Evolutionary conservation across 2,329 filamentous ascomycete species (phyloP).

Genomic region (Colletotrichum scovillei): DNA sequence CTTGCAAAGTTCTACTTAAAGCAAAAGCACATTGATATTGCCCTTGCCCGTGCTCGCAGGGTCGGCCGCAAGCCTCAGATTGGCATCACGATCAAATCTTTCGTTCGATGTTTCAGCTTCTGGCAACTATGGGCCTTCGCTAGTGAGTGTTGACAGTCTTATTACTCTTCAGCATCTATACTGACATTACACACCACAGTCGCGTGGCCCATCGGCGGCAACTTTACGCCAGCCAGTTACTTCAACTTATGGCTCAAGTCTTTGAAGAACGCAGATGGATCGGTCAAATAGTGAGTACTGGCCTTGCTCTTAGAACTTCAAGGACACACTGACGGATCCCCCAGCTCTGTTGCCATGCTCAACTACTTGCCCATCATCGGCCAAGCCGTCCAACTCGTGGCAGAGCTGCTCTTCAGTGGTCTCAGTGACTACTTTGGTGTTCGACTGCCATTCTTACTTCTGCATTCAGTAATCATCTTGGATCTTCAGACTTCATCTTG

Average conservation of each 20-base stretch:
- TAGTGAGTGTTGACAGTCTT: neutral
- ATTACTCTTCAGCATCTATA: too few relatives aligned
- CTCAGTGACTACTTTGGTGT: conserved; percentile 26
- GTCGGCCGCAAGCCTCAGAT: conserved; percentile 26
- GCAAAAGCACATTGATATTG: conserved; percentile 17
- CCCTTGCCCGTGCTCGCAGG: conserved; percentile 4
- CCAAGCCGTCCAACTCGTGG: conserved; percentile 18
- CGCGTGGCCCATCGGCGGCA: conserved; percentile 25
- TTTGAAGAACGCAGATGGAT: conserved; percentile 12
- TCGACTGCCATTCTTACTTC: conserved; percentile 13
- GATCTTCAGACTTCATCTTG: neutral
- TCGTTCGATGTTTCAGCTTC: conserved; percentile 21
- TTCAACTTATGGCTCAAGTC: conserved; percentile 29
- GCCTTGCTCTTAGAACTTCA: neutral
- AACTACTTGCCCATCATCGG: conserved; percentile 24
- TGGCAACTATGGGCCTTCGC: conserved; percentile 27
- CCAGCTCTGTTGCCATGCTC: conserved; percentile 21
- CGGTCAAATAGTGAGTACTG: conserved; percentile 16
- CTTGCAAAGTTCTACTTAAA: conserved; percentile 24
- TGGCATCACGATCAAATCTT: conserved; percentile 22
- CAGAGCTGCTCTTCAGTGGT: conserved; percentile 20
- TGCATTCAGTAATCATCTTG: neutral
- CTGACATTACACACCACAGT: neutral
- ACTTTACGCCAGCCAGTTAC: conserved; percentile 23
- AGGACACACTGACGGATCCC: too few relatives aligned